Evolutionary conservation across 345 rosid species (phyloP).

Genomic region (Melaleuca quinquenervia): DNA sequence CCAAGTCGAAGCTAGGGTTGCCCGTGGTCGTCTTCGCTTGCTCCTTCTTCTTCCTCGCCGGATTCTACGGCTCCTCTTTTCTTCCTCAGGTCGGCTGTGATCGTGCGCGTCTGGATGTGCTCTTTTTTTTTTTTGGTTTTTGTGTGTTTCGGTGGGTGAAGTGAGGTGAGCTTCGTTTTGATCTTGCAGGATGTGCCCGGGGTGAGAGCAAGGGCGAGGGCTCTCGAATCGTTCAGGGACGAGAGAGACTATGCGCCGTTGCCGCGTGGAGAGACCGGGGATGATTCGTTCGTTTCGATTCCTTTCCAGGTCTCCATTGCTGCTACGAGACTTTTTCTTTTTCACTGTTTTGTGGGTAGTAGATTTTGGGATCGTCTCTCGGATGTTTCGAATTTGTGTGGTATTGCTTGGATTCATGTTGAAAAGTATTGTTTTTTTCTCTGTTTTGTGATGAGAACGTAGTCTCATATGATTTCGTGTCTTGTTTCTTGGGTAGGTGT

Average conservation of each 20-base stretch:
- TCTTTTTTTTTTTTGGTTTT: not conserved
- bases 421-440: not conserved
- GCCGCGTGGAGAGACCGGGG: conserved; percentile 34
- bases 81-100: conserved; percentile 25
- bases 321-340: not conserved
- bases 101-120: not conserved
- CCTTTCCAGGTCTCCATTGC: conserved; percentile 42
- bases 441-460: not conserved
- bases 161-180: not conserved
- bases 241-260: conserved; percentile 9
- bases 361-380: not conserved
- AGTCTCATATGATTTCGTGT: not conserved
- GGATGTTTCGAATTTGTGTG: not conserved
- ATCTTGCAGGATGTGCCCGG: conserved; percentile 6
- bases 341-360: not conserved
- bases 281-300: conserved; percentile 26
- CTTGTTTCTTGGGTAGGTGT: conserved; percentile 23
- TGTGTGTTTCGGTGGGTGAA: not conserved
- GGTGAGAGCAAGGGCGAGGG: conserved; percentile 3
- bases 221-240: conserved; percentile 16
- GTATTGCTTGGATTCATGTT: not conserved
- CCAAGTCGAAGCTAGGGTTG: conserved; percentile 22
- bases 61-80: conserved; percentile 28
- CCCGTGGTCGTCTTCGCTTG: conserved; percentile 14
- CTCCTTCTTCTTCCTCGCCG: conserved; percentile 39